Evolutionary conservation across 129 eudicot genomes (phyloP).

Genomic region (Logfia minima): DNA sequence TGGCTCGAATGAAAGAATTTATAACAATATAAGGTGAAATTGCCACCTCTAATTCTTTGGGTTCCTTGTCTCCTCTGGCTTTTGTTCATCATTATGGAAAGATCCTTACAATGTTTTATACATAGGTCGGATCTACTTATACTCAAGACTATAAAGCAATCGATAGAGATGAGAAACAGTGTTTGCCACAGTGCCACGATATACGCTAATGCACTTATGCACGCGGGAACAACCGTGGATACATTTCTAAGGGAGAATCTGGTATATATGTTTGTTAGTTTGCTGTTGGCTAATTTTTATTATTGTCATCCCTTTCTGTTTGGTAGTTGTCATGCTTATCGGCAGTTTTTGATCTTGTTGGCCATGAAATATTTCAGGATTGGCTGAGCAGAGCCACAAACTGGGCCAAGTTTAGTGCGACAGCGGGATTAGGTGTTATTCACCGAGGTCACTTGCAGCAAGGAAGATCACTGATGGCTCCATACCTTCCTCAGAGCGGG

Average conservation of each 20-base stretch:
- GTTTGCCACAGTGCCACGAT: slow-evolving; percentile 99
- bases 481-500: slow-evolving; percentile 93
- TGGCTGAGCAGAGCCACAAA: slow-evolving; percentile 98
- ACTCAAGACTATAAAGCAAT: slow-evolving; percentile 90
- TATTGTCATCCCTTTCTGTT: background rate
- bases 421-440: slow-evolving; percentile 94
- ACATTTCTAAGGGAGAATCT: slow-evolving; percentile 95
- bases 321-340: background rate
- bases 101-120: background rate
- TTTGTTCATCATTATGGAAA: slow-evolving; percentile 7
- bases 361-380: slow-evolving; percentile 58
- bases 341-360: background rate
- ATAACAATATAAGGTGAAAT: background rate
- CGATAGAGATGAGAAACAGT: slow-evolving; percentile 98
- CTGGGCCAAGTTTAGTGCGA: slow-evolving; percentile 98
- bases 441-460: slow-evolving; percentile 93
- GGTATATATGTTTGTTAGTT: slow-evolving; percentile 38
- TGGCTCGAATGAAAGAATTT: background rate
- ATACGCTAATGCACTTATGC: slow-evolving; percentile 96
- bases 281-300: background rate
- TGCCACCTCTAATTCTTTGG: background rate
- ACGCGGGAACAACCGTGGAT: slow-evolving; percentile 98
- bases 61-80: background rate
- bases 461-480: slow-evolving; percentile 98
- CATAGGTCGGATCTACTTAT: slow-evolving; percentile 94